phyloP scores from a whole-genome alignment of 164 flowering plant species.

The Amborella trichopoda region DNA sequence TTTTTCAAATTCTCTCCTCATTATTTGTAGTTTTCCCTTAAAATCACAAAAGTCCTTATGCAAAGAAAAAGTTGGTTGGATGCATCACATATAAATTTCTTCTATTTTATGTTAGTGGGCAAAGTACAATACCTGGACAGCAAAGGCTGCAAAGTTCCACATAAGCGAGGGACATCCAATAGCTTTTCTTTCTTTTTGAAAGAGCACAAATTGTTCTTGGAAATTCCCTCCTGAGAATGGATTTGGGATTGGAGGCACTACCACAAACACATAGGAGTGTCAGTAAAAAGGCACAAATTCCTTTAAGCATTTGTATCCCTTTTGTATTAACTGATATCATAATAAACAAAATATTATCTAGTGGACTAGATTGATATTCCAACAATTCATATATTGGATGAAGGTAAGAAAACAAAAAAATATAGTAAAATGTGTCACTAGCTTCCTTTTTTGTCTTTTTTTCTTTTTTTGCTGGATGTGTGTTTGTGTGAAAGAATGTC shows the following conservation, averaged over 20 bases:
- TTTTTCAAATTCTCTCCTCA: no score
- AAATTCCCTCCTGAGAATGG: conserved; percentile 74
- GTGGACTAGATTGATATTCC: background rate
- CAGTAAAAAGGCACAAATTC: conserved; percentile 6
- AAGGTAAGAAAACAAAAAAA: background rate
- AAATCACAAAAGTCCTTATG: no score
- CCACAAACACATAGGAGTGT: conserved; percentile 22
- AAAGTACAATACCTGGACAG: conserved; percentile 44
- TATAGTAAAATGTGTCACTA: background rate
- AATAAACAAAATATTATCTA: background rate
- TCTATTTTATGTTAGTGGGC: background rate
- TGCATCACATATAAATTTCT: no score
- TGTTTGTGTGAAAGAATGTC: no score
- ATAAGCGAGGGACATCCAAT: conserved; percentile 73
- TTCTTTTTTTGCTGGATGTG: no score
- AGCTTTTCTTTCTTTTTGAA: conserved; percentile 42
- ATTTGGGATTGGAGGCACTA: conserved; percentile 89
- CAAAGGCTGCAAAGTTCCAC: conserved; percentile 41
- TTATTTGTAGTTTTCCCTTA: no score
- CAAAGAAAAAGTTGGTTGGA: no score
- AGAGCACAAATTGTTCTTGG: conserved; percentile 36
- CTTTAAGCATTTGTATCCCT: background rate
- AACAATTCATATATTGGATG: background rate
- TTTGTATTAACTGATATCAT: background rate
- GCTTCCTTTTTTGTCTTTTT: no score